Base-by-base conservation (phyloP, 371 early-diverging fungal genomes). In the Sporodiniella umbellata region DNA sequence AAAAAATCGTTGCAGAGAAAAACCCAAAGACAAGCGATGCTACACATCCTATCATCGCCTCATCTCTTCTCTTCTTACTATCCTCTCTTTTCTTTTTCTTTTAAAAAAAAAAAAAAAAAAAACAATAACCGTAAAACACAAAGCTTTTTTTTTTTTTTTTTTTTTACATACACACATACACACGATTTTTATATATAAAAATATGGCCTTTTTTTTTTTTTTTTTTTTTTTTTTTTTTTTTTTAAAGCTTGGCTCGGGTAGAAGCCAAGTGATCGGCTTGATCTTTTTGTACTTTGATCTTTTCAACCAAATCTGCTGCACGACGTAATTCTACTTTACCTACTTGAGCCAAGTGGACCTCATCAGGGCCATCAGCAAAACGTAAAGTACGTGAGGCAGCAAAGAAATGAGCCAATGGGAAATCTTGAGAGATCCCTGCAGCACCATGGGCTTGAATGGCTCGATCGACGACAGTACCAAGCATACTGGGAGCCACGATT, bases 361-460 rank as follows among this genome's bases (percentile, higher is more conserved):
- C 70, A 61, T 72, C 70, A 47, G 73, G 77, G 31, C 75, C 96
- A 75, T 96, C 98, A 19, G 96, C 98, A 63, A 91, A 88, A 54
- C 95, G 85, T 45, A 97, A 73, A 4, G 95, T 92, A 42, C 96
- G 80, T 31, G 86, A 81, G 21, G 71, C 72, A 24, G 93, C 95
- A 68, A 86, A 92, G 66, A 94, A 80, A 5, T 83, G 73, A 0
- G 98, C 95, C 51, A 98, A 62, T 12, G 90, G 90, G 43, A 83
- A 80, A 62, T 95, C 96, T 52, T 87, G 90, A 14, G 87, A 81
- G 22, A 98, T 78, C 52, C 98, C 98, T 15, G 75, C 89, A 28
- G 93, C 96, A 38, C 98, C 98, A 62, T 85, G 84, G 31, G 89
- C 86, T 70, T 98, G 96, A 51, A 98, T 95, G 8, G 96, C 92